phyloP scores from a whole-genome alignment of 2,329 filamentous ascomycete species.

The Bipolaris gigantea region DNA sequence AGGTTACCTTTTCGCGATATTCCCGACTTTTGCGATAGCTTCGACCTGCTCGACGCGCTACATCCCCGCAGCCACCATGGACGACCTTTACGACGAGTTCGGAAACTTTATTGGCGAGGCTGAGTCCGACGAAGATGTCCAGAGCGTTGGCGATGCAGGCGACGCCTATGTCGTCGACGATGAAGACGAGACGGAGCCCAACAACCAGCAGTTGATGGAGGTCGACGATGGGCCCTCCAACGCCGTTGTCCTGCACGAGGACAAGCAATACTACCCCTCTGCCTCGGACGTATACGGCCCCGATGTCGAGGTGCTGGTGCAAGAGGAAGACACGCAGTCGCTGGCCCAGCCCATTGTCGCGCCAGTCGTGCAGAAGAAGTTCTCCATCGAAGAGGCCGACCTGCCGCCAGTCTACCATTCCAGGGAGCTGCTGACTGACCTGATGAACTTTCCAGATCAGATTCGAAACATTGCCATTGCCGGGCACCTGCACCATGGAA shows the following conservation, averaged over 20 bases:
- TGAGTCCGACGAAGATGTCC: constrained; percentile 84
- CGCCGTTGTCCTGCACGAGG: constrained; percentile 95
- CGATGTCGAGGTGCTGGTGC: constrained; percentile 92
- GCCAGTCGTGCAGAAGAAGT: constrained; percentile 92
- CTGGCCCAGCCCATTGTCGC: constrained; percentile 91
- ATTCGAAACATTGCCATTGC: constrained; percentile 90
- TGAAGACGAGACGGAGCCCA: constrained; percentile 49
- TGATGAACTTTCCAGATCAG: constrained; percentile 95
- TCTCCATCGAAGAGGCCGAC: constrained; percentile 88
- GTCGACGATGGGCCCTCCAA: constrained; percentile 91
- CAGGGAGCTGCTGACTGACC: constrained; percentile 87
- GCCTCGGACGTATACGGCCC: constrained; percentile 92
- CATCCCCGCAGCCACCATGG: constrained; percentile 61
- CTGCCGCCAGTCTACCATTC: constrained; percentile 87
- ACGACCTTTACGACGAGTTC: constrained; percentile 99
- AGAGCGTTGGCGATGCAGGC: constrained; percentile 72
- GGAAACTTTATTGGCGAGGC: constrained; percentile 98
- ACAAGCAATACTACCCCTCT: constrained; percentile 99
- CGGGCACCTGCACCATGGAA: constrained; percentile 94
- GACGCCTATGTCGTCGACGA: constrained; percentile 71
- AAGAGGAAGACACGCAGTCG: constrained; percentile 95
- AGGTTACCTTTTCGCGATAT: constrained; percentile 21
- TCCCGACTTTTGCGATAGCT: constrained; percentile 34
- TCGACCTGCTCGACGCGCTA: constrained; percentile 25
- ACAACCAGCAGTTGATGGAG: constrained; percentile 89